Evolutionary conservation across 2,329 filamentous ascomycete genomes (phyloP), one percentile per base, ranked within the genome.

Genomic region (Aureobasidium sp.): DNA sequence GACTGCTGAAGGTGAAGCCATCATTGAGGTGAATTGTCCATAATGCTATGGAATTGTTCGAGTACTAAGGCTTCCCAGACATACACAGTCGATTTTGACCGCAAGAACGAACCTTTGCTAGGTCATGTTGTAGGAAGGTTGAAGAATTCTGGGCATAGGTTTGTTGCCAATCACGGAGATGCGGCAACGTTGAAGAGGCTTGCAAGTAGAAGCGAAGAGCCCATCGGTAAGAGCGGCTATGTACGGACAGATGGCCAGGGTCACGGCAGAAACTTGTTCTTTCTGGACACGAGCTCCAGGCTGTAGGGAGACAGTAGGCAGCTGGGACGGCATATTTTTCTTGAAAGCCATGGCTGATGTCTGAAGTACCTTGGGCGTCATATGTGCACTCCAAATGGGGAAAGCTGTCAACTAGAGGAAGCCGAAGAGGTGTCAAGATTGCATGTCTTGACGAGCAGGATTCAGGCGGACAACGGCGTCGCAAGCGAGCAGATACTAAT

Each of bases 51-150:
- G 54, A 5, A n/a, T 24, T 24, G 45, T 42, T 31, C 31, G 31
- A 4, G 8, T 24, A 31, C 29, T 47, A 27, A 58, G n/a, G 33
- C 11, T 24, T 19, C 11, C 33, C 15, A 85, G 80, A 85, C 83
- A 11, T 86, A 85, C 61, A 86, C 83, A 0, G 80, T 85, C 1
- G 79, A 84, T 56, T 86, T 80, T 67, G 72, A 74, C 29, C 76
- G 83, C 3, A 75, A 81, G 60, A 81, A 81, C 3, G 73, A 68
- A 0, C 82, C 83, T 0, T 60, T 71, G 15, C 69, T 70, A 33
- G 83, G 78, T 1, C 77, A 79, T 68, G 71, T 86, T 2, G 74
- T 86, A 0, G 83, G 83, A 0, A 74, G 81, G 35, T 65, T 86
- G 61, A 77, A 71, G 57, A 67, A 66, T 0, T 78, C 72, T 60